Percentiles rank a stretch among this genome's conserved stretches.
These are phyloP conservation scores for Xenosphaeropsis pyriputrescens DNA, from an alignment of 2,329 filamentous ascomycete species.

Conservation along the genomic window DNA sequence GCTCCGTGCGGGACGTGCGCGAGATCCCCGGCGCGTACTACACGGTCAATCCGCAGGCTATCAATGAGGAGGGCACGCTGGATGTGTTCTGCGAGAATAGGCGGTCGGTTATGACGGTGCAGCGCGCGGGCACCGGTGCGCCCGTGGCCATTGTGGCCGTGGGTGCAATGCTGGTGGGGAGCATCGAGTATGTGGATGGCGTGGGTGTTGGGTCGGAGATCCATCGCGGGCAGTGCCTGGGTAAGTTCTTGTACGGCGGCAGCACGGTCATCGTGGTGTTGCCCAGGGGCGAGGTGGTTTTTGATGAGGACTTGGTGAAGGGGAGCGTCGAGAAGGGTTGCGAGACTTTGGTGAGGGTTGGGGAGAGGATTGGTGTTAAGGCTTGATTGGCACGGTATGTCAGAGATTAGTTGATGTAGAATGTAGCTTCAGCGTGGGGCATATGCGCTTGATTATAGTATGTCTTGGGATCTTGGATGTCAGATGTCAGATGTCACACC, in stretches of 20 bases:
- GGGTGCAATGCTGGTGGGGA: conserved; percentile 27
- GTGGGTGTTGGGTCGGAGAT: conserved; percentile 18
- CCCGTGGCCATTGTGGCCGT: conserved; percentile 23
- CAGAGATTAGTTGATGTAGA: no score
- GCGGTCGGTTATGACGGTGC: conserved; percentile 22
- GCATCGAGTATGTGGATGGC: conserved; percentile 22
- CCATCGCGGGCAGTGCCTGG: conserved; percentile 23
- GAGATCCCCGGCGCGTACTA: conserved; percentile 27
- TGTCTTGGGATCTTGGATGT: no score
- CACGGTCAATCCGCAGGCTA: conserved; percentile 23
- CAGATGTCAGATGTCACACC: no score
- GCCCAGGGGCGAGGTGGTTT: conserved; percentile 18
- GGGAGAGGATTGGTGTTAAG: conserved; percentile 13
- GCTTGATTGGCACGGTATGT: not conserved
- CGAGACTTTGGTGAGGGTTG: conserved; percentile 24
- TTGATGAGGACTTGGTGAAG: conserved; percentile 23
- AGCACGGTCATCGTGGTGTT: conserved; percentile 25
- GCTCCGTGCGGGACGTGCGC: conserved; percentile 21
- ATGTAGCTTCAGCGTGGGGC: no score
- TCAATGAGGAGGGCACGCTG: conserved; percentile 20
- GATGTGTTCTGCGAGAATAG: conserved; percentile 28
- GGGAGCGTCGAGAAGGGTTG: conserved; percentile 20
- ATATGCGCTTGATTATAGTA: no score
- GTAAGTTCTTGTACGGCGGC: conserved; percentile 25
- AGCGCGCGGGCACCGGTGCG: conserved; percentile 13